Evolutionary conservation across 345 rosid species (phyloP), one percentile per base, ranked within the genome.

Genomic region (Euphorbia lathyris): DNA sequence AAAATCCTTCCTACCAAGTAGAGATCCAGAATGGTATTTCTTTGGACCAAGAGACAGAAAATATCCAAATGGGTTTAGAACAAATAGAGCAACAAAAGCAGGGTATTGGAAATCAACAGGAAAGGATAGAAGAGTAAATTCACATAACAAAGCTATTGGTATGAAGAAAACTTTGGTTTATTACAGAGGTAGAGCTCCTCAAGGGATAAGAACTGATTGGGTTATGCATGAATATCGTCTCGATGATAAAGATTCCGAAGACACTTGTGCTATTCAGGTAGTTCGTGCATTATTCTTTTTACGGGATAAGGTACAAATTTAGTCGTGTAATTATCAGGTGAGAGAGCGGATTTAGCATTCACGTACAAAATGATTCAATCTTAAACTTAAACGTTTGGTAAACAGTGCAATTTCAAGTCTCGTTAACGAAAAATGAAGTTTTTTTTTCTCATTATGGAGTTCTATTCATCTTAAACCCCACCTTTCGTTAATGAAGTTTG

Each of bases 211-310:
- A 73, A 93, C 98, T 0, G 92, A 93, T 50, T 90, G 97, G 98
- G 93, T 93, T 0, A 93, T 93, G 98, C 98, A 93, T 59, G 98
- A 93, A 67, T 93, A 93, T 76, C 92, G 97, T 58, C 96, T 93
- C 6, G 90, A 88, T 32, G 98, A 93, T 66, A 93, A 89, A 42
- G 96, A 93, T 42, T 88, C 78, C 22, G 97, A 90, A 1, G 98
- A 93, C 60, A 76, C 83, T 51, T 82, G 89, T 9, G 89, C 86
- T 2, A 84, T 93, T 53, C 98, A 93, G 97, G 98, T 90, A 74
- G 79, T 65, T 61, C 9, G 66, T 61, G 50, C 50, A 47, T 70
- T 36, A 10, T 7, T 1, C 65, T 7, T 26, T 7, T 14, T n/a
- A n/a, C n/a, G n/a, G n/a, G n/a, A n/a, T n/a, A n/a, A n/a, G n/a